phyloP scores from a whole-genome alignment of 208 protist species.

The Trypanosoma rangeli region DNA sequence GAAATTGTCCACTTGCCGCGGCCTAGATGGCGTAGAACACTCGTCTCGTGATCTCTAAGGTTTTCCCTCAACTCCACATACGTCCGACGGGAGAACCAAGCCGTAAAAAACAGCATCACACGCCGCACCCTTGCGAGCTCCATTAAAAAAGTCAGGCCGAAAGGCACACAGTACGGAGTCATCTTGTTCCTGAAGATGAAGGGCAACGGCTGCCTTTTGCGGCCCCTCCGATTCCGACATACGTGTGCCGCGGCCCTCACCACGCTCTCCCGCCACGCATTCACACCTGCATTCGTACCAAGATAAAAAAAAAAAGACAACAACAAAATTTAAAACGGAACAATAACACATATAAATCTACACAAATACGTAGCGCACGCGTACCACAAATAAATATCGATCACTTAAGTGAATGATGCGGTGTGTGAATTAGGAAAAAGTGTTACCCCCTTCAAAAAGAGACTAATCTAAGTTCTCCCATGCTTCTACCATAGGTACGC shows the following conservation, averaged over 20 bases:
- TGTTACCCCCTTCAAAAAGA: too few species aligned
- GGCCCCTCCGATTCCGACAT: background rate
- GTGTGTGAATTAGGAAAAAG: background rate
- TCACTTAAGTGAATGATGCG: background rate
- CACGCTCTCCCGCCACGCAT: background rate
- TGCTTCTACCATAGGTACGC: too few species aligned
- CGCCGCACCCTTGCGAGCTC: slow-evolving; percentile 53
- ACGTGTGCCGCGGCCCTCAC: background rate
- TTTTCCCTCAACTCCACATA: slow-evolving; percentile 66
- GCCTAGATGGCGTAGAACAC: slow-evolving; percentile 18
- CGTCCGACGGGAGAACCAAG: slow-evolving; percentile 28
- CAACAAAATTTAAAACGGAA: background rate
- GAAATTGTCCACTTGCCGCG: slow-evolving; percentile 33
- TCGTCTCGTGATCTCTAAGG: slow-evolving; percentile 48
- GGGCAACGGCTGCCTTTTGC: slow-evolving; percentile 22
- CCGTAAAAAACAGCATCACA: slow-evolving; percentile 45
- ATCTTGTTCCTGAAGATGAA: slow-evolving; percentile 48
- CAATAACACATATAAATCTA: background rate
- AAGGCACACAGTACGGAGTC: slow-evolving; percentile 78
- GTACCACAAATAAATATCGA: background rate
- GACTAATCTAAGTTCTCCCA: too few species aligned
- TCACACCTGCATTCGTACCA: background rate
- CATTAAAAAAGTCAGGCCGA: slow-evolving; percentile 75
- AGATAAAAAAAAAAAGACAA: slow-evolving; percentile 4
- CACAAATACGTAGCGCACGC: background rate